Conservation (phyloP, 768 basidiomycete species). For the Leccinum sublutescens region DNA sequence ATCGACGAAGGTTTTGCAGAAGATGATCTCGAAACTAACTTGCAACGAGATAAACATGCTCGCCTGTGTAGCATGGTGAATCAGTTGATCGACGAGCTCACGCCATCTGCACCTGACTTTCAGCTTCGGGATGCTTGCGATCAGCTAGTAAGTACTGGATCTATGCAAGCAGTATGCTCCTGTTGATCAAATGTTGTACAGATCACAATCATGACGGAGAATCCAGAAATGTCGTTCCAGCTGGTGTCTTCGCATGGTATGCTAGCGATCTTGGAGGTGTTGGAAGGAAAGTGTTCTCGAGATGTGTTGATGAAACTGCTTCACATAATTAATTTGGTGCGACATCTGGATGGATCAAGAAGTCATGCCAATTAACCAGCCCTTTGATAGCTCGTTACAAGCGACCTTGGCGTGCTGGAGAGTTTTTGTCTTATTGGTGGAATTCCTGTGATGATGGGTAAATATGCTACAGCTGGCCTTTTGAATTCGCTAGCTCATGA, state of each 20-base stretch:
- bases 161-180: neutral
- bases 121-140: constrained; percentile 83
- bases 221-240: constrained; percentile 83
- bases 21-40: constrained; percentile 87
- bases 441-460: constrained; percentile 94
- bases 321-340: constrained; percentile 85
- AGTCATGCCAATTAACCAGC: neutral
- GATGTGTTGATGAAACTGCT: constrained; percentile 85
- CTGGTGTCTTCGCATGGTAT: constrained; percentile 92
- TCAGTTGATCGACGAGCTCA: constrained; percentile 83
- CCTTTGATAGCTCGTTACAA: constrained; percentile 51
- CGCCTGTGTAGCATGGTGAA: constrained; percentile 78
- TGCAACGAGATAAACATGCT: constrained; percentile 92
- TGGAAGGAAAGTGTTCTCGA: constrained; percentile 83
- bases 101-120: constrained; percentile 77
- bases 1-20: constrained; percentile 94
- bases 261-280: constrained; percentile 89
- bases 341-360: neutral
- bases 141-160: constrained; percentile 61
- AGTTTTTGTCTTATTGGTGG: constrained; percentile 95
- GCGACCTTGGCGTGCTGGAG: constrained; percentile 84
- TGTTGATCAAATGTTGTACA: constrained; percentile 30
- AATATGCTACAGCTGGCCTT: constrained; percentile 17
- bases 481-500: constrained; percentile 5
- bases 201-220: constrained; percentile 74